Conservation (phyloP, 2,329 filamentous ascomycete species). For the Xylaria sp. region DNA sequence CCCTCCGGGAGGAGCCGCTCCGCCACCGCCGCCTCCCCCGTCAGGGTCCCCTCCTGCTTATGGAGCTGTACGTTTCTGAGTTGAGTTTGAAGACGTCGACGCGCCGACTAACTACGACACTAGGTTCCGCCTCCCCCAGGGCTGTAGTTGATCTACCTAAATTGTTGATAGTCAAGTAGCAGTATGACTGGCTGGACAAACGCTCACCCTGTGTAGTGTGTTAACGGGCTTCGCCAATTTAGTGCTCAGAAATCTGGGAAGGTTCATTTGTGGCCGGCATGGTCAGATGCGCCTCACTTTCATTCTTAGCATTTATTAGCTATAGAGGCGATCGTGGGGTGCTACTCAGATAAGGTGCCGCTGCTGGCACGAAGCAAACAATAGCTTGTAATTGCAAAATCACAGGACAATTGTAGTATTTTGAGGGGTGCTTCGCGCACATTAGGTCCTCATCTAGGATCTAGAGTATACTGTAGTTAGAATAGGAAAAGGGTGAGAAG, state of each 20-base stretch:
- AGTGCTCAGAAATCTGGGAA: neutral
- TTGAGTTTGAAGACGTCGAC: neutral
- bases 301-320: slow-evolving; percentile 4
- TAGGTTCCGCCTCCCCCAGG: slow-evolving; percentile 63
- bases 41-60: slow-evolving; percentile 63
- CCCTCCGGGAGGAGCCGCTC: slow-evolving; percentile 59
- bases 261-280: neutral
- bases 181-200: neutral
- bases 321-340: neutral
- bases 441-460: neutral
- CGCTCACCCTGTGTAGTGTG: neutral
- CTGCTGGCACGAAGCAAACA: neutral
- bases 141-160: slow-evolving; percentile 43
- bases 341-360: neutral
- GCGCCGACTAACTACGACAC: slow-evolving; percentile 26
- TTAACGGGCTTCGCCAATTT: neutral
- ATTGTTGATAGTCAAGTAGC: neutral
- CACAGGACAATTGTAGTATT: neutral
- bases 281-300: slow-evolving; percentile 9
- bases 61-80: slow-evolving; percentile 65
- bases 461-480: neutral
- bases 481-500: neutral
- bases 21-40: slow-evolving; percentile 63
- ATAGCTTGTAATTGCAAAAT: neutral
- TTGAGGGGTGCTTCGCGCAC: neutral